Evolutionary conservation across 1,284 basidiomycete species (phyloP).

Genomic region (Rhodotorula mucilaginosa): DNA sequence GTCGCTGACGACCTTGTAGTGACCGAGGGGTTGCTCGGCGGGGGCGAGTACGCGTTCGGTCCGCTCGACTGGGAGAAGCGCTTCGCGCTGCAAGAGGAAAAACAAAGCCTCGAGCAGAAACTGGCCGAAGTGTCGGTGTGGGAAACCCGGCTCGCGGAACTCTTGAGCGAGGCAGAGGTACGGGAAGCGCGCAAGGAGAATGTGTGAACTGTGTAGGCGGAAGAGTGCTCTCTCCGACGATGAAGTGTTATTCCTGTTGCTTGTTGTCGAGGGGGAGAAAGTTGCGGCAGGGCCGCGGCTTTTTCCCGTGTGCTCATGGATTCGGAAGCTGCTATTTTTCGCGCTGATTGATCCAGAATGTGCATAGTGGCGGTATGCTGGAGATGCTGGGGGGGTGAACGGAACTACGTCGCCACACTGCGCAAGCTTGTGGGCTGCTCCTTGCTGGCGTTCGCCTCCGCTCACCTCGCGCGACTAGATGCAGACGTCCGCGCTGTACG

Average conservation of each 20-base stretch:
- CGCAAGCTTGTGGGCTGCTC: neutral
- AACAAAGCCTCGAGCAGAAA: constrained; percentile 48
- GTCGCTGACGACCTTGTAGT: too few species aligned
- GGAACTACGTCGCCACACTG: too few species aligned
- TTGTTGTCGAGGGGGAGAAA: too few species aligned
- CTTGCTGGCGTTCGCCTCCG: too few species aligned
- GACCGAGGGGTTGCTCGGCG: constrained; percentile 55
- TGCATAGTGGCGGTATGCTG: too few species aligned
- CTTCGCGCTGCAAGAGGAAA: constrained; percentile 74
- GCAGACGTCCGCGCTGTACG: too few species aligned
- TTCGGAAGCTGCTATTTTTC: too few species aligned
- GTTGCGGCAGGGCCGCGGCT: too few species aligned
- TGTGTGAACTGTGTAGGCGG: neutral
- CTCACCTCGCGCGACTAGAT: too few species aligned
- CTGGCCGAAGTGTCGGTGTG: constrained; percentile 67
- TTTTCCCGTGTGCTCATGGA: too few species aligned
- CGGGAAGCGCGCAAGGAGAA: constrained; percentile 33
- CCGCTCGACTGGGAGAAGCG: constrained; percentile 88
- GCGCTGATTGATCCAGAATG: too few species aligned
- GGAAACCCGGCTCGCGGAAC: constrained; percentile 69
- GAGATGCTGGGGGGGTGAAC: too few species aligned
- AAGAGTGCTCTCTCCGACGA: neutral
- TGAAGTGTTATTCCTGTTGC: neutral
- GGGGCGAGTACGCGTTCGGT: constrained; percentile 63
- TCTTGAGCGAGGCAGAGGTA: constrained; percentile 50